These are phyloP conservation scores for Haematococcus lacustris DNA, from an alignment of 139 green algal species.

Conservation along the genomic window DNA sequence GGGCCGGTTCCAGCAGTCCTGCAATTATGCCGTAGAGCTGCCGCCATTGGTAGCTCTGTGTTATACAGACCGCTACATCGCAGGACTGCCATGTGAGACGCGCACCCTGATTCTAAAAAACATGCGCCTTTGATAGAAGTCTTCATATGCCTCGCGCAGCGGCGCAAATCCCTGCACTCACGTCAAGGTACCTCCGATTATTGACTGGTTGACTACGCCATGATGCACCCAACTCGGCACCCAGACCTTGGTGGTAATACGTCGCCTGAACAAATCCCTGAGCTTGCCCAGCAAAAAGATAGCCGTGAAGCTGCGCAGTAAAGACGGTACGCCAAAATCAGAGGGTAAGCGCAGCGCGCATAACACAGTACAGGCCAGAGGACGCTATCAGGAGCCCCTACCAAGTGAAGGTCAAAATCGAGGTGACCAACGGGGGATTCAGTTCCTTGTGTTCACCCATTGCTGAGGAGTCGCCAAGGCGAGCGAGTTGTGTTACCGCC, in stretches of 20 bases:
- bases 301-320: slow-evolving; percentile 43
- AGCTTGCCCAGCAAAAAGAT: slow-evolving; percentile 77
- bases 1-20: slow-evolving; percentile 94
- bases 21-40: slow-evolving; percentile 6
- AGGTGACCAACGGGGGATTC: too few species aligned
- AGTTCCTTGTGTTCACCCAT: too few species aligned
- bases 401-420: too few species aligned
- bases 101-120: slow-evolving; percentile 81
- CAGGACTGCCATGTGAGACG: background rate
- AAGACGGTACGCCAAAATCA: too few species aligned
- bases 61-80: background rate
- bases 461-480: too few species aligned
- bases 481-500: too few species aligned
- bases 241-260: slow-evolving; percentile 18
- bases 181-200: background rate
- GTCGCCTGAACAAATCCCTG: slow-evolving; percentile 63
- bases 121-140: slow-evolving; percentile 93
- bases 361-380: too few species aligned
- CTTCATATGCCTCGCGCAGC: slow-evolving; percentile 77
- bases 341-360: too few species aligned
- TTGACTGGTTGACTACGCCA: background rate
- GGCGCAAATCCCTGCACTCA: slow-evolving; percentile 77
- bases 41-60: background rate
- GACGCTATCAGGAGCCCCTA: too few species aligned
- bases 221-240: slow-evolving; percentile 1